Evolutionary conservation across 345 rosid genomes (phyloP), one percentile per base, ranked within the genome.

Genomic region (Linum usitatissimum): DNA sequence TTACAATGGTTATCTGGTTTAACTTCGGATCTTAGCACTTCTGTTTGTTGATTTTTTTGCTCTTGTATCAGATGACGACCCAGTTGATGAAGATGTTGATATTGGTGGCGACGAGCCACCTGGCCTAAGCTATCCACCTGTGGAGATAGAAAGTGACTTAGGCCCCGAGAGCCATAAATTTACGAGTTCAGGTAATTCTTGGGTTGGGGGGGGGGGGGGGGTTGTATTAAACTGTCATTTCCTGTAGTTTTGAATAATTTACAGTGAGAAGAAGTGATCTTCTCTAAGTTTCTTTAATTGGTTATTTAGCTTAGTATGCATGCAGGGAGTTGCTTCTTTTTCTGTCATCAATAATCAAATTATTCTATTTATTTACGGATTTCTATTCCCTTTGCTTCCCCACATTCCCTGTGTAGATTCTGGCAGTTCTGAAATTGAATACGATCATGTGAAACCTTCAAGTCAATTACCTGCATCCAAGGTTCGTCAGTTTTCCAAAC

Each of bases 401-500:
- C 51, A 55, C 60, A 63, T 69, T 65, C 21, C 81, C 83, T 95
- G 73, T 76, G 81, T 90, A 30, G 94, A 79, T 17, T 72, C 84
- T 62, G 74, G 79, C 64, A 70, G 83, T 55, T 75, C 88, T 57
- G 88, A 84, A 53, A 78, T 81, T 76, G 90, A 74, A 66, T 71
- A 80, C 18, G 79, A 65, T 64, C 74, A 71, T 53, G 80, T 78
- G 59, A 80, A 80, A 79, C 80, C 71, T 62, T 66, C 74, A 57
- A 68, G 68, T 73, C 76, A 73, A 21, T 69, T 51, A 18, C 72
- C 67, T 60, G 66, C 67, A 53, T 58, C 78, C 38, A 76, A 76
- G 91, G 95, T 91, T 34, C 58, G 31, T 68, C 36, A 40, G 62
- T 12, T 57, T 77, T 31, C 38, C 15, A 45, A 45, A 38, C 0